A percentile compares a stretch with the other conserved stretches of the same genome.
These are phyloP conservation scores for Knufia fluminis DNA, from an alignment of 2,329 filamentous ascomycete genomes.

Conservation along the genomic window DNA sequence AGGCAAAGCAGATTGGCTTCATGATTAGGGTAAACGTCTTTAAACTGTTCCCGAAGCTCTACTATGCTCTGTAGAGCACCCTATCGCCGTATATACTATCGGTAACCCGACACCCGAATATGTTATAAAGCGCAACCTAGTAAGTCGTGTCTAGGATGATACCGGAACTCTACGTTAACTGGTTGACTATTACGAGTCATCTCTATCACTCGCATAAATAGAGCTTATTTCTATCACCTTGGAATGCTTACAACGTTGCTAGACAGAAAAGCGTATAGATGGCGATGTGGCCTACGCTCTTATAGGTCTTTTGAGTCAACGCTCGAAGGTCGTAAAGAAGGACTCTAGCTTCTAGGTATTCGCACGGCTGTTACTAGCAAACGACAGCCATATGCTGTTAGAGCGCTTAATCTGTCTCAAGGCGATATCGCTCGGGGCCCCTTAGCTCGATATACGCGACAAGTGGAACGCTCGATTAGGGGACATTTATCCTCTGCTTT, in stretches of 20 bases:
- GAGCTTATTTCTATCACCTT: constrained; percentile 36
- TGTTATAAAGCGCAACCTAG: not conserved
- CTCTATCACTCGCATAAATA: constrained; percentile 32
- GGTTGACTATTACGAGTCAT: constrained; percentile 39
- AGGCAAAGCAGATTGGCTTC: no score
- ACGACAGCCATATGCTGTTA: constrained; percentile 37
- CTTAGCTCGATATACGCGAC: constrained; percentile 23
- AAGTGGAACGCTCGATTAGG: constrained; percentile 34
- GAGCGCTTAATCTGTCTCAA: constrained; percentile 39
- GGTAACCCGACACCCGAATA: not conserved
- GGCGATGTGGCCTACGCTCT: constrained; percentile 40
- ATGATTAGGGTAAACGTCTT: no score
- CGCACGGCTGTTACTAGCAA: constrained; percentile 38
- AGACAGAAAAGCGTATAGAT: constrained; percentile 22
- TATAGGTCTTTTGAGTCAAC: constrained; percentile 37
- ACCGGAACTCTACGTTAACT: constrained; percentile 32
- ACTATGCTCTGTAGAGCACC: no score
- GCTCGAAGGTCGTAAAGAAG: constrained; percentile 30
- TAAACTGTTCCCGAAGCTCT: no score
- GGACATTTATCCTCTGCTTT: constrained; percentile 36
- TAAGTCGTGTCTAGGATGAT: constrained; percentile 31
- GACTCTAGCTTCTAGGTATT: constrained; percentile 42
- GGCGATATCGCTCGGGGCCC: constrained; percentile 18
- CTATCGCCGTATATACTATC: not conserved
- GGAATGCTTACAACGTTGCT: constrained; percentile 32